Conservation (phyloP, 2,329 filamentous ascomycete genomes). For the Beauveria bassiana region DNA sequence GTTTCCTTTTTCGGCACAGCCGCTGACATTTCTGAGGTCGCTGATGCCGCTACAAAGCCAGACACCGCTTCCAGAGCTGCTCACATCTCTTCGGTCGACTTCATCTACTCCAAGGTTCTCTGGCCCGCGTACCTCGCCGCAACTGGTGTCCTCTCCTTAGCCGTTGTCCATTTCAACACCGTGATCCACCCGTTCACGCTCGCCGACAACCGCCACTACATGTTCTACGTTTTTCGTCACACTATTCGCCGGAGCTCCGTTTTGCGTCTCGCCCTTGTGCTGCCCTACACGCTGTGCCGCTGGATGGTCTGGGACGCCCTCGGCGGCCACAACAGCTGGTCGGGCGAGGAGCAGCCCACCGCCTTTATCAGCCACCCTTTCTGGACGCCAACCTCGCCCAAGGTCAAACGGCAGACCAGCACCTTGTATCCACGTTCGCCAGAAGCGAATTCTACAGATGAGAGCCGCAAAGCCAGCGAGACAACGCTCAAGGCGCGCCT, state of each 20-base stretch:
- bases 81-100: slow-evolving; percentile 5
- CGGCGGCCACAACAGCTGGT: slow-evolving; percentile 31
- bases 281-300: slow-evolving; percentile 62
- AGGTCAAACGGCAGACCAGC: not conserved
- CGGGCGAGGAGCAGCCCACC: not conserved
- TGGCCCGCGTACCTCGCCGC: slow-evolving; percentile 28
- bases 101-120: slow-evolving; percentile 28
- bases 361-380: slow-evolving; percentile 25
- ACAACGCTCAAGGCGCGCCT: slow-evolving; percentile 16
- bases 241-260: slow-evolving; percentile 59
- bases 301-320: slow-evolving; percentile 62
- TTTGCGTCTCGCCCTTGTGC: slow-evolving; percentile 59
- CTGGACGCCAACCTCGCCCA: slow-evolving; percentile 10
- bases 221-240: slow-evolving; percentile 91
- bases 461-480: not conserved
- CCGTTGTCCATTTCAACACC: slow-evolving; percentile 71
- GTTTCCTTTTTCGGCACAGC: not conserved
- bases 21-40: not conserved
- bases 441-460: not conserved
- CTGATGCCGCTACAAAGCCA: not conserved
- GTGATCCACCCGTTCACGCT: slow-evolving; percentile 93
- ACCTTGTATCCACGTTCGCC: slow-evolving; percentile 8
- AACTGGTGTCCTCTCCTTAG: slow-evolving; percentile 30
- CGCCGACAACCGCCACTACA: slow-evolving; percentile 93
- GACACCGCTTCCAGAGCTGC: not conserved